Evolutionary conservation across 495 filamentous ascomycete genomes (phyloP).

Genomic region (Talaromyces proteolyticus): DNA sequence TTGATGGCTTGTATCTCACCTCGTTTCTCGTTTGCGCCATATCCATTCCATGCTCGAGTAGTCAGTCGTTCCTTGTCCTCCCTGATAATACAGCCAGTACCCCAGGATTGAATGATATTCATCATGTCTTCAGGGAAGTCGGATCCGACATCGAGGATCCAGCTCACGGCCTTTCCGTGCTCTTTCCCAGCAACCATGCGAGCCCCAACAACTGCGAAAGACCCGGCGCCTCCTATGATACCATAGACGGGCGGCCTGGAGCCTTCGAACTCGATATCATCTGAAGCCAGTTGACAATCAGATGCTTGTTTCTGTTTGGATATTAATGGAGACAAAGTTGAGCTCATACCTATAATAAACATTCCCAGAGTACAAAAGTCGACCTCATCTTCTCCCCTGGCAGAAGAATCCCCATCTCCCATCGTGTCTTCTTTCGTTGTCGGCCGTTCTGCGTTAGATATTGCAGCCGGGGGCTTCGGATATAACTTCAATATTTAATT

Average conservation of each 20-base stretch:
- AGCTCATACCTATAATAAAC: slow-evolving; percentile 78
- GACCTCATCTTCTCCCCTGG: slow-evolving; percentile 25
- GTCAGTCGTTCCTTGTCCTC: slow-evolving; percentile 63
- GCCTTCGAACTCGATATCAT: slow-evolving; percentile 78
- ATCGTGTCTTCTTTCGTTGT: neutral
- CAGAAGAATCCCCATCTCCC: neutral
- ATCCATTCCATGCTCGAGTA: slow-evolving; percentile 89
- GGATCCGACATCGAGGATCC: slow-evolving; percentile 84
- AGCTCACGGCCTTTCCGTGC: slow-evolving; percentile 58
- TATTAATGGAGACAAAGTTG: slow-evolving; percentile 1
- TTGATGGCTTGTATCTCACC: slow-evolving; percentile 25
- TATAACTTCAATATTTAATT: too few relatives aligned
- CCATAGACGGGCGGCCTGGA: slow-evolving; percentile 54
- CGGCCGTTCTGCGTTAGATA: too few relatives aligned
- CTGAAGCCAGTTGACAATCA: slow-evolving; percentile 35
- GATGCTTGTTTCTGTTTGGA: neutral
- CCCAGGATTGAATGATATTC: slow-evolving; percentile 59
- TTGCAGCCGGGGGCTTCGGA: neutral
- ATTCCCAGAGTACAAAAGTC: slow-evolving; percentile 89
- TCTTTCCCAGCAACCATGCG: slow-evolving; percentile 64
- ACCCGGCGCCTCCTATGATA: slow-evolving; percentile 79
- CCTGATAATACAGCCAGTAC: slow-evolving; percentile 64
- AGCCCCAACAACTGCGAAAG: slow-evolving; percentile 82
- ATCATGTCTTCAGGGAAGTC: slow-evolving; percentile 73
- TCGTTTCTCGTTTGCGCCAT: slow-evolving; percentile 53